phyloP scores from a whole-genome alignment of 139 green algal species.

The Tetradesmus obliquus region DNA sequence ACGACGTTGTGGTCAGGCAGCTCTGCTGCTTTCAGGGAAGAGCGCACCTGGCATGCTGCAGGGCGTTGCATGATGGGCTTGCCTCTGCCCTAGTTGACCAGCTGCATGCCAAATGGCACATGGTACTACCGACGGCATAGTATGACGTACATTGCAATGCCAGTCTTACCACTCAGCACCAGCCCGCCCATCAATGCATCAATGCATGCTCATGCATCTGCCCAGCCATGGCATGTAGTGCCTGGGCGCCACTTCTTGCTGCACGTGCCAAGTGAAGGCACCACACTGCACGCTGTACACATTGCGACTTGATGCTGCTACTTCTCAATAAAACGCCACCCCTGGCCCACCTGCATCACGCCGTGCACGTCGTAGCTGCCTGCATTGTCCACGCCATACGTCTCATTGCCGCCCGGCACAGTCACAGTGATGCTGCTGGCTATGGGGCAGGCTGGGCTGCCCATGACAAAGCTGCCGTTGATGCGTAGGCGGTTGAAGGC shows the following conservation, averaged over 20 bases:
- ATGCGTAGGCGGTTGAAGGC: background rate
- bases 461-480: slow-evolving; percentile 8
- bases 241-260: background rate
- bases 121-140: background rate
- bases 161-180: background rate
- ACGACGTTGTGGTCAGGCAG: background rate
- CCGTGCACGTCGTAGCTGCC: slow-evolving; percentile 26
- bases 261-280: background rate
- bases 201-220: background rate
- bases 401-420: slow-evolving; percentile 3
- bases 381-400: background rate
- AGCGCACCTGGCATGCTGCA: background rate
- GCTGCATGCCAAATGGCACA: background rate
- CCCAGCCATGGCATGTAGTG: background rate
- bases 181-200: background rate
- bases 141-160: background rate
- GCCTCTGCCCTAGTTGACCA: background rate
- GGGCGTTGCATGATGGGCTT: background rate
- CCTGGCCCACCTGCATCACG: background rate
- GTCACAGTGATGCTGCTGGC: background rate
- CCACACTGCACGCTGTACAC: too few species aligned
- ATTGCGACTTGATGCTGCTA: too few species aligned
- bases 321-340: background rate
- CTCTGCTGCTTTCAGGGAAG: background rate
- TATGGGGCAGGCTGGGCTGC: slow-evolving; percentile 13